Conservation (phyloP, 2,329 filamentous ascomycete genomes). For the Paracoccidioides brasiliensis region DNA sequence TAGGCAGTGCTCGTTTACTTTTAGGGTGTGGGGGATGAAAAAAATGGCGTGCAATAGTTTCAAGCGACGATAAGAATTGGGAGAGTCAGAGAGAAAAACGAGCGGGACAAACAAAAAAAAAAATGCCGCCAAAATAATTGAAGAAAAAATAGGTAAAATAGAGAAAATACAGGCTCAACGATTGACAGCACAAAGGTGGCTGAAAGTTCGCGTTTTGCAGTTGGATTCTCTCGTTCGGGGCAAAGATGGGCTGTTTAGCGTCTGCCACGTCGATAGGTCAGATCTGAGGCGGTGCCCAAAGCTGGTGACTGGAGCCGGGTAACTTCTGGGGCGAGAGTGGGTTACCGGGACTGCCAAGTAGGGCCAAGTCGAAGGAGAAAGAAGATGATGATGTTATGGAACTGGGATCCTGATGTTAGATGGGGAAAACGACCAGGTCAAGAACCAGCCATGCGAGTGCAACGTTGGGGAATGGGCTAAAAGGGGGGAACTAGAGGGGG, state of each 20-base stretch:
- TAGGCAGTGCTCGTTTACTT: background rate
- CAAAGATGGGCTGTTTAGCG: no score
- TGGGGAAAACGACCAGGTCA: background rate
- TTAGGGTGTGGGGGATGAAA: background rate
- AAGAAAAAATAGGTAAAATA: background rate
- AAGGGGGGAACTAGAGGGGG: background rate
- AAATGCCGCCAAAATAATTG: background rate
- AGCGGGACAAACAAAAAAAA: background rate
- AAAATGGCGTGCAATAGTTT: background rate
- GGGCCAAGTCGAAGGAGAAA: background rate
- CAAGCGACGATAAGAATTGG: background rate
- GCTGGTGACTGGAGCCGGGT: slow-evolving; percentile 1
- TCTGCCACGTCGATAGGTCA: slow-evolving; percentile 11
- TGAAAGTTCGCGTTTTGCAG: background rate
- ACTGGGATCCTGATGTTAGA: background rate
- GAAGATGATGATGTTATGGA: background rate
- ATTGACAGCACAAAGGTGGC: background rate
- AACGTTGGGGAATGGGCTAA: background rate
- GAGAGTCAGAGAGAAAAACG: background rate
- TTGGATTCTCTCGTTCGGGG: background rate
- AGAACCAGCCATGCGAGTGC: background rate
- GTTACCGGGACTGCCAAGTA: background rate
- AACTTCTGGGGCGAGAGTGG: background rate
- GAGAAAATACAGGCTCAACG: background rate
- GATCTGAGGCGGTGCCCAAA: slow-evolving; percentile 11